Evolutionary conservation across 192 early-diverging fungal genomes (phyloP), one percentile per base, ranked within the genome.

Genomic region (Coemansia sp.): DNA sequence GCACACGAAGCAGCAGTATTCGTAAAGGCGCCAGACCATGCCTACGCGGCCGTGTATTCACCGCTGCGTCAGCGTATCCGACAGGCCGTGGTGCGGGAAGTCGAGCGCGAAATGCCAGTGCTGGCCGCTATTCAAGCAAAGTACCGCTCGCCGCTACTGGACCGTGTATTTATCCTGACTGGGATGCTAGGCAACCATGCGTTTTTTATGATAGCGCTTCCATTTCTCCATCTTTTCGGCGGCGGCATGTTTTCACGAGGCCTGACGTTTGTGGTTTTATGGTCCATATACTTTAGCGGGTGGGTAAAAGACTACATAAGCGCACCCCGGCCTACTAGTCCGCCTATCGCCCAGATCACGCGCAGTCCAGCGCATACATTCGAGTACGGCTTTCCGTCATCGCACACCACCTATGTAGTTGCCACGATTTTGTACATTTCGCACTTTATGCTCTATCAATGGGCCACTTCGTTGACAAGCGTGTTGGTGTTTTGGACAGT

Each of bases 361-460:
- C 82, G 84, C 63, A 90, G 86, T 38, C 76, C 79, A 25, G 85
- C 86, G 8, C 86, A 87, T 61, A 86, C 89, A 12, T 75, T 88
- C 16, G 95, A 97, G 74, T 97, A 93, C 66, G 95, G 95, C 16
- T 94, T 95, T 68, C 95, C 95, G 20, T 94, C 92, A 4, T 92
- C 92, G 0, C 95, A 97, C 65, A 88, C 93, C 0, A 86, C 90
- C 36, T 95, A 95, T 73, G 89, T 91, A 1, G 75, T 90, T 28
- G 88, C 89, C n/a, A 86, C 94, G 12, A 87, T 90, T 6, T 67
- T 89, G 7, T 81, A 85, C 7, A 62, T 69, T 28, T 68, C 72
- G 6, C 58, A 73, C 59, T 73, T 51, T 36, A 77, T 76, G 71
- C 52, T 75, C 20, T 54, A 71, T 29, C 75, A 60, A 5, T 80